Conservation (phyloP, 805 yeast species). For the Ogataea thermomethanolica region DNA sequence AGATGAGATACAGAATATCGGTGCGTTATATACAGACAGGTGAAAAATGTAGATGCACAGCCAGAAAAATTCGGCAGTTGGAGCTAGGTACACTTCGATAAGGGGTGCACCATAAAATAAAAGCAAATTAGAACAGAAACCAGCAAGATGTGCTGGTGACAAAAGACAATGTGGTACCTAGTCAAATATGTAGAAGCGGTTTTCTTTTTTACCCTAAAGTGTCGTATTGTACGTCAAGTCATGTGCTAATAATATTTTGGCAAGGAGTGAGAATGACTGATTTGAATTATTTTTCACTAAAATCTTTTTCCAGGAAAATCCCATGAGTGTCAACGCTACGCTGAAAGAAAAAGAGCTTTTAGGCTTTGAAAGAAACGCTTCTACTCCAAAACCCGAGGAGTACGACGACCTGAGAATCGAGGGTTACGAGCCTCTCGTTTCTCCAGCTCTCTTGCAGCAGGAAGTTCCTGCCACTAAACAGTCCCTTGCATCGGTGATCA, state of each 20-base stretch:
- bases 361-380: conserved; percentile 10
- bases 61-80: background rate
- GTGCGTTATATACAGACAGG: background rate
- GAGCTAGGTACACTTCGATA: background rate
- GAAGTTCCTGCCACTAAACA: conserved; percentile 67
- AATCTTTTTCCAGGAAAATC: conserved; percentile 2
- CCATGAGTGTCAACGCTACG: conserved; percentile 4
- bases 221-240: too few species aligned
- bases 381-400: conserved; percentile 60
- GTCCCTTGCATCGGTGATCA: conserved; percentile 59
- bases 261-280: background rate
- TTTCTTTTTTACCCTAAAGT: background rate
- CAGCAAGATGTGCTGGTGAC: too few species aligned
- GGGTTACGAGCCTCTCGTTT: conserved; percentile 91
- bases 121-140: background rate
- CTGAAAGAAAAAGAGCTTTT: conserved; percentile 5
- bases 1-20: conserved; percentile 2
- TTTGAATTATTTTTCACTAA: background rate
- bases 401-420: conserved; percentile 70
- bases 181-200: too few species aligned
- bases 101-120: background rate
- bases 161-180: too few species aligned
- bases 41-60: conserved; percentile 1
- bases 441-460: conserved; percentile 87
- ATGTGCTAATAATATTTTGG: too few species aligned